Evolutionary conservation across 2,329 filamentous ascomycete species (phyloP).

Genomic region (Arthrinium puccinioides): DNA sequence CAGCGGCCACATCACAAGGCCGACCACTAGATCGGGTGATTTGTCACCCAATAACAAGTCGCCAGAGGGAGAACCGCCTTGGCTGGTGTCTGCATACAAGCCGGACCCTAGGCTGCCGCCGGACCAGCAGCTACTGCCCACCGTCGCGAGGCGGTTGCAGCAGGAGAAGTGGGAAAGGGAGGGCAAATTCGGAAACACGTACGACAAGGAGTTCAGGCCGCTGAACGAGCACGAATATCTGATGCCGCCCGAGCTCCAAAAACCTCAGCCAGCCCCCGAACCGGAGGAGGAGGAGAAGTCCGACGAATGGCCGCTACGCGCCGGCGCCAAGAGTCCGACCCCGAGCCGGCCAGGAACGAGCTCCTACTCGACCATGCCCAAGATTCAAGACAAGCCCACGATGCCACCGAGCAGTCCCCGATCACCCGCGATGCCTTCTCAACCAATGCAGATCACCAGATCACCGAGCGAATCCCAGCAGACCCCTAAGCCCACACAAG

Average conservation of each 20-base stretch:
- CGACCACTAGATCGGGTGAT: slow-evolving; percentile 56
- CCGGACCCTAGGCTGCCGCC: slow-evolving; percentile 90
- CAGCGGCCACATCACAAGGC: slow-evolving; percentile 42
- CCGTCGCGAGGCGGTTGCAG: slow-evolving; percentile 81
- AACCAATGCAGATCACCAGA: slow-evolving; percentile 32
- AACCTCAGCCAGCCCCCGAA: slow-evolving; percentile 12
- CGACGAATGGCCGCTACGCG: slow-evolving; percentile 55
- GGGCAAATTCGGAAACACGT: slow-evolving; percentile 75
- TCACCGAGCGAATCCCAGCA: slow-evolving; percentile 48
- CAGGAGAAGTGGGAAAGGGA: slow-evolving; percentile 95
- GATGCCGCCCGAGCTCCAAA: slow-evolving; percentile 34
- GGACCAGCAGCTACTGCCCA: slow-evolving; percentile 91
- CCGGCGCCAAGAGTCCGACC: slow-evolving; percentile 41
- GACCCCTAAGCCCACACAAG: slow-evolving; percentile 15
- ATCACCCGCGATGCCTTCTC: slow-evolving; percentile 32
- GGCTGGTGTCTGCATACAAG: slow-evolving; percentile 91
- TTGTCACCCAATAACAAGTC: slow-evolving; percentile 48
- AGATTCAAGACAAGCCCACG: slow-evolving; percentile 39
- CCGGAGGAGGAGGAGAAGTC: slow-evolving; percentile 19
- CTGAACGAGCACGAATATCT: slow-evolving; percentile 60
- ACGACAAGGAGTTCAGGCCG: slow-evolving; percentile 81
- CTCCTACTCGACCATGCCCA: slow-evolving; percentile 59
- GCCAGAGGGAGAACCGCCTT: slow-evolving; percentile 91
- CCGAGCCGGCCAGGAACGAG: slow-evolving; percentile 36
- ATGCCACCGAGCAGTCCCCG: slow-evolving; percentile 40